Base-by-base conservation (phyloP, 139 green algal genomes). In the Chlamydomonas sp. region DNA sequence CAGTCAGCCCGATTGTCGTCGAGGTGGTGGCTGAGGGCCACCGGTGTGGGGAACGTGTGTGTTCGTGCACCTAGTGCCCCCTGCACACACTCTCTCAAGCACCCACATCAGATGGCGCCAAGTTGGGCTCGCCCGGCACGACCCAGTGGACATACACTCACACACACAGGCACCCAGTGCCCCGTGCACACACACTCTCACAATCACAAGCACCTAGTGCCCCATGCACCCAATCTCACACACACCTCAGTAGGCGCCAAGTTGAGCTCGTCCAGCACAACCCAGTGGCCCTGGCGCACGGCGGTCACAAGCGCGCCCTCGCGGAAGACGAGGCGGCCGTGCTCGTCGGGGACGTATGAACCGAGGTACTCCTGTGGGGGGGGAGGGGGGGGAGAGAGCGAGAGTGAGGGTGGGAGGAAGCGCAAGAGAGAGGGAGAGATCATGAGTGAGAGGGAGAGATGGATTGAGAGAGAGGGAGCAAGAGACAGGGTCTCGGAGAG, bases 231-330 rank as follows among this genome's bases (percentile, higher is more conserved):
- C n/a, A n/a, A n/a, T n/a, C n/a, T n/a, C n/a, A n/a, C n/a, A n/a
- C 98, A 82, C 5, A 97, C 90, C 73, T 97, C 91, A 1, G 81
- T 88, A 31, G 92, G 92, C 20, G 92, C 95, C 72, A 99, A 81
- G 79, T 99, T 99, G 57, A 99, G 88, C 79, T 99, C 95, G 67
- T 99, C 95, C 60, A 99, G 85, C 58, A 99, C 87, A 6, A 99
- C 81, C 95, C 95, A 99, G 76, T 95, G 80, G 2, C 95, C 95
- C 2, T 73, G 43, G 0, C 94, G 77, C 63, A 97, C 78, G 0
- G 95, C 95, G 50, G 89, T 83, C 73, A 99, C 92, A 64, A 99
- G 84, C 5, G 88, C 79, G 1, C 95, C 95, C 79, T 99, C 95
- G 2, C 83, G 79, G 61, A 97, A 97, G 31, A 87, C 81, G 50